Conservation (phyloP, 2,329 filamentous ascomycete species). For the Sclerotinia nivalis region DNA sequence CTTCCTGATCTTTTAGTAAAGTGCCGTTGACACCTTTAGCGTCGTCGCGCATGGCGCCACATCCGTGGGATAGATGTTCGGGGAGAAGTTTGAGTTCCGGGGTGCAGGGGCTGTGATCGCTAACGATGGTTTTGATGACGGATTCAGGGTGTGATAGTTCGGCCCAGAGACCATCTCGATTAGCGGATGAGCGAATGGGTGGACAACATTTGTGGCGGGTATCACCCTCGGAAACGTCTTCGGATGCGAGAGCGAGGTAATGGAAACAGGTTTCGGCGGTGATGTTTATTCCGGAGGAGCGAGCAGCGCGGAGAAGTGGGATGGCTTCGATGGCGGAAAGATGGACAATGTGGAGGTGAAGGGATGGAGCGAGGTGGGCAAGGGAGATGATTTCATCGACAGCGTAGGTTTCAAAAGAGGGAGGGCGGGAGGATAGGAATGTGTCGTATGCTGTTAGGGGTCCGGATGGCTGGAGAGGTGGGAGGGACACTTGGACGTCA, state of each 20-base stretch:
- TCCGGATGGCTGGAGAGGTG: constrained; percentile 70
- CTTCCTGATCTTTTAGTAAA: constrained; percentile 40
- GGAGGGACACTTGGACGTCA: constrained; percentile 66
- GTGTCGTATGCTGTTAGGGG: constrained; percentile 79
- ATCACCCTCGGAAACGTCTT: constrained; percentile 66
- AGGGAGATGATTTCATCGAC: constrained; percentile 83
- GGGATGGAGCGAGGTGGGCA: constrained; percentile 73
- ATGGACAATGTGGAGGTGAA: constrained; percentile 86
- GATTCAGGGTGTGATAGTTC: constrained; percentile 72
- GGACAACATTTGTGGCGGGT: constrained; percentile 75
- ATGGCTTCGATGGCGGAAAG: constrained; percentile 69
- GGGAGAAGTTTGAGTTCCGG: constrained; percentile 90
- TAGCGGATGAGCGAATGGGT: constrained; percentile 64
- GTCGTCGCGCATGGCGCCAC: constrained; percentile 37
- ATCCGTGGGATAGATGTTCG: constrained; percentile 50
- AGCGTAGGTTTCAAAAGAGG: constrained; percentile 87
- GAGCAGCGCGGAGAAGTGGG: constrained; percentile 63
- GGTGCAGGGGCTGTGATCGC: constrained; percentile 94
- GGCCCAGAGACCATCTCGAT: constrained; percentile 69
- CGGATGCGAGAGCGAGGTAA: constrained; percentile 68
- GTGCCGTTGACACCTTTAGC: constrained; percentile 36
- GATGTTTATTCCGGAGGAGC: constrained; percentile 63
- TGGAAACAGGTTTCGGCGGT: constrained; percentile 79
- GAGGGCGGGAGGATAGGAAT: constrained; percentile 87
- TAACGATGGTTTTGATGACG: constrained; percentile 88